Evolutionary conservation across 768 basidiomycete genomes (phyloP), one percentile per base, ranked within the genome.

Genomic region (Agrocybe pediades): DNA sequence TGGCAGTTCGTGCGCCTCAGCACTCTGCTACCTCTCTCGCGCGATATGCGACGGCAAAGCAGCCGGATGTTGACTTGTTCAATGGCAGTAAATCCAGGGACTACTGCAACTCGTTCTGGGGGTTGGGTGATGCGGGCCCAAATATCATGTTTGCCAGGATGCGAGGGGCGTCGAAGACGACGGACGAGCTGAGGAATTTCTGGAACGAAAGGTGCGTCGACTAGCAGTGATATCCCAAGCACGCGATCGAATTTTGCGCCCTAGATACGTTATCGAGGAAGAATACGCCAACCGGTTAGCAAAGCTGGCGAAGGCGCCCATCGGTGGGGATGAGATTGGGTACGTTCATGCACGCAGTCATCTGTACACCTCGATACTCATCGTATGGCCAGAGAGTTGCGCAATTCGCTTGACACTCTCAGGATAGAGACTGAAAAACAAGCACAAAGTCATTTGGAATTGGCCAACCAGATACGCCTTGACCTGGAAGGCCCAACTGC

Each of bases 41-140:
- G 42, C 81, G 75, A 67, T 88, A 80, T 66, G 82, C 82, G 21
- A 74, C 81, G 23, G 71, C 78, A 33, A 71, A 77, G 20, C 78
- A 80, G 30, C 75, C 78, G 23, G 78, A 62, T 29, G 57, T 63
- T 72, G 83, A 67, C 78, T 76, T 48, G 61, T 83, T 69, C 58
- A 68, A 73, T 50, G 72, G 74, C 6, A 70, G 58, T 46, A 50
- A 55, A 30, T 73, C 71, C 6, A 67, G 69, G 20, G 92, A 96
- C 70, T 97, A 93, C 70, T 98, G 95, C 72, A 99, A 98, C 71
- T 85, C 92, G 0, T 98, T 98, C 73, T 98, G 97, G 97, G 93
- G 93, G 5, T 63, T 76, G 9, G 84, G 82, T 20, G 95, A 96
- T 71, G 86, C 81, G 36, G 95, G 95, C 2, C 90, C 91, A 49